Evolutionary conservation across 495 filamentous ascomycete genomes (phyloP), one percentile per base, ranked within the genome.

Genomic region (Viridothelium virens): DNA sequence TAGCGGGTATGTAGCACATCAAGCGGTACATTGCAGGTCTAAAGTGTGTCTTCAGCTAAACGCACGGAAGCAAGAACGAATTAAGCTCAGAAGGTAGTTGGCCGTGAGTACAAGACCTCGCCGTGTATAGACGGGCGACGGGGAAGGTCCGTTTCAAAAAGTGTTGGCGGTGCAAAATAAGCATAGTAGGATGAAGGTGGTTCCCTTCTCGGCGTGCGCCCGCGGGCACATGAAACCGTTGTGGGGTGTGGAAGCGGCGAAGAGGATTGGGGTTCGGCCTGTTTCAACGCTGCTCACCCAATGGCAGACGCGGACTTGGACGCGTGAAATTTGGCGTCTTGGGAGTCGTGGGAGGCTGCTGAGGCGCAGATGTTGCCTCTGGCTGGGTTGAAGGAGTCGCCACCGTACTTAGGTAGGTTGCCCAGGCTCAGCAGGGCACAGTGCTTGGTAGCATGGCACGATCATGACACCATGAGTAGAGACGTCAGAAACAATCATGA

Each of bases 161-260:
- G 6, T 59, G 53, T 59, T 59, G 53, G 53, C 53, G 53, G 31
- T 59, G 33, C 53, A 18, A 53, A 53, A 53, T n/a, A 53, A 5
- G 48, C 48, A 46, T 7, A 46, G 41, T 7, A 7, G 41, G 41
- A 16, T 16, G 41, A 16, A 18, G 10, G 10, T 53, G 48, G 1
- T 14, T 44, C 14, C 41, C 41, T 14, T 44, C 41, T 44, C 41
- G 41, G 41, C 41, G 7, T 44, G 41, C 41, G 41, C 41, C 53
- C 11, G 48, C 48, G 33, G 53, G 53, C 53, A 59, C 53, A 33
- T 18, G 53, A 59, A 59, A 59, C 53, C 25, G 53, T 33, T 5
- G 11, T 9, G 11, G 48, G 48, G 18, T 14, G 18, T 9, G 7
- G 11, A 7, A 18, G 31, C 25, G 53, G 53, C 31, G 53, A 31